Percentiles rank a stretch among this genome's conserved stretches.
Conservation (phyloP, 2,329 filamentous ascomycete genomes). For the Fusarium pseudoanthophilum region DNA sequence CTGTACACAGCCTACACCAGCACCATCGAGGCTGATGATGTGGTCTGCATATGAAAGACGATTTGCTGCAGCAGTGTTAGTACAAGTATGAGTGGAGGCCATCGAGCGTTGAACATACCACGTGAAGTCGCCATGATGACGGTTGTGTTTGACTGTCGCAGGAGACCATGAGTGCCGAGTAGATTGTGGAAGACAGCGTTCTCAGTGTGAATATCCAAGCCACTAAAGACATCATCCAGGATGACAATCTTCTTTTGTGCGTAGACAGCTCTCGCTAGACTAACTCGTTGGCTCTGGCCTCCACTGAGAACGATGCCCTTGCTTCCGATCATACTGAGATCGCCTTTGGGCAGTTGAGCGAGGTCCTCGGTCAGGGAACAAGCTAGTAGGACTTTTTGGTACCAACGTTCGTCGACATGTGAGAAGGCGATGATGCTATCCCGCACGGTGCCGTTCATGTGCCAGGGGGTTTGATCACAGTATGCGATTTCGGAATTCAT, state of each 20-base stretch:
- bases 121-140: constrained; percentile 27
- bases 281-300: constrained; percentile 51
- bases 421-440: constrained; percentile 49
- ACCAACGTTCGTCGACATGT: constrained; percentile 43
- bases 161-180: constrained; percentile 38
- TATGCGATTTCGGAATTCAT: constrained; percentile 25
- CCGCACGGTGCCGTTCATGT: constrained; percentile 47
- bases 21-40: constrained; percentile 22
- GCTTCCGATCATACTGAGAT: constrained; percentile 49
- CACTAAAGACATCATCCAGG: constrained; percentile 49
- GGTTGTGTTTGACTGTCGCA: constrained; percentile 24
- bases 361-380: constrained; percentile 44
- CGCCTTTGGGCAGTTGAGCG: constrained; percentile 44
- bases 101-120: neutral
- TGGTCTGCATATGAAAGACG: constrained; percentile 29
- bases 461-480: constrained; percentile 45
- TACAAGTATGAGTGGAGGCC: accelerated
- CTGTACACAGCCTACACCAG: constrained; percentile 3
- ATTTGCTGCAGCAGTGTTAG: constrained; percentile 9
- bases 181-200: constrained; percentile 40
- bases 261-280: constrained; percentile 47
- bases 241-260: constrained; percentile 40
- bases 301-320: constrained; percentile 53
- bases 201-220: constrained; percentile 45
- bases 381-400: constrained; percentile 42